Evolutionary conservation across 2,329 filamentous ascomycete genomes (phyloP), one percentile per base, ranked within the genome.

Genomic region (Coleophoma eucalyptorum): DNA sequence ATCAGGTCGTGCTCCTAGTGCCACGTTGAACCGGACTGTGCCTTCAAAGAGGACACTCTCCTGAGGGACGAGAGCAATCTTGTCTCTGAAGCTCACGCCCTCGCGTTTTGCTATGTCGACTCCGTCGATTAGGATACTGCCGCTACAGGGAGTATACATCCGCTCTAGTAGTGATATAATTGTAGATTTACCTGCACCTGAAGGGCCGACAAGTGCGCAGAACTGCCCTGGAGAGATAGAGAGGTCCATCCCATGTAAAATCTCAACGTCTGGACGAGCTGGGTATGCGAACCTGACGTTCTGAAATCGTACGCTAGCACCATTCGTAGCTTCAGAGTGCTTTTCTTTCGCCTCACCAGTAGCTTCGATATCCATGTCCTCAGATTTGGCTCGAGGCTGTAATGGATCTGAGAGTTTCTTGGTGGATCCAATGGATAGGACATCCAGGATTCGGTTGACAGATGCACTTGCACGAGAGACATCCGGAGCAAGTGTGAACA

Each of bases 151-250:
- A 51, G 91, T 84, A 67, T 99, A 99, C 68, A 97, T 97, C n/a
- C 94, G 83, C 70, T 97, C 93, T 1, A 97, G 84, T 16, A 97
- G 76, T 11, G 92, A 93, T 31, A 97, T 87, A 55, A 97, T 92
- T 0, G 94, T 97, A 62, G 87, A 93, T 72, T 97, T 99, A 45
- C 94, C 94, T 38, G 89, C 95, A 11, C 93, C 94, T 10, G 93
- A 97, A 0, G 93, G 90, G 50, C 94, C 94, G 6, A 99, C 94
- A 7, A 99, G 75, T 1, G 94, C 94, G 2, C 93, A 96, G 16
- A 88, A 91, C 72, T 96, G 96, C 18, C 93, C 92, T 3, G 91
- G 89, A 2, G 91, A 90, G 35, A 97, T 86, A 1, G 79, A 69
- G 2, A 99, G 79, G 51, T 43, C n/a, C 18, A 43, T 26, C 12